Percentiles rank a stretch among this genome's conserved stretches.
Evolutionary conservation across 371 early-diverging fungal species (phyloP).

Genomic region (Sporodiniella umbellata): DNA sequence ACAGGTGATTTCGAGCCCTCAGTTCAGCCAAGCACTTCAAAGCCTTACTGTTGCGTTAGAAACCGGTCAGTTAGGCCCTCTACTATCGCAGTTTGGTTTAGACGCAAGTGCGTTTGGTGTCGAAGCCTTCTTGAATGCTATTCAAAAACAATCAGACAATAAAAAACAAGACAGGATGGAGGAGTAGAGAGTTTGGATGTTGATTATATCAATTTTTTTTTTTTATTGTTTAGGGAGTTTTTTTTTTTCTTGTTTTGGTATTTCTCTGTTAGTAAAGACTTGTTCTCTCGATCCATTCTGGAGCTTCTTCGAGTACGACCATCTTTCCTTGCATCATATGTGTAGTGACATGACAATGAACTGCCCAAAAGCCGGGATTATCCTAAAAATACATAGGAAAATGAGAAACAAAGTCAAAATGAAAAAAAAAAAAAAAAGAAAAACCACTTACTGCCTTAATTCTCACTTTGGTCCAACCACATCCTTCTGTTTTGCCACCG

Average conservation of each 20-base stretch:
- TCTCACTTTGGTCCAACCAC: constrained; percentile 41
- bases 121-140: constrained; percentile 60
- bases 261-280: constrained; percentile 9
- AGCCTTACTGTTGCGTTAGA: constrained; percentile 60
- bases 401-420: background rate
- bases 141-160: constrained; percentile 54
- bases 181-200: too few species aligned
- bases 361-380: constrained; percentile 50
- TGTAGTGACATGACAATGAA: constrained; percentile 49
- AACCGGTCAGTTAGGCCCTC: constrained; percentile 66
- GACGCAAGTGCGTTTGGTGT: constrained; percentile 64
- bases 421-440: background rate
- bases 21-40: constrained; percentile 66
- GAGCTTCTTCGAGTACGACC: constrained; percentile 37
- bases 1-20: constrained; percentile 60
- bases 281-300: constrained; percentile 25
- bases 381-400: constrained; percentile 13
- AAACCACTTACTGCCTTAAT: constrained; percentile 31
- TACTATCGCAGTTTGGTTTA: constrained; percentile 62
- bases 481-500: constrained; percentile 17
- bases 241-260: constrained; percentile 2
- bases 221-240: constrained; percentile 6
- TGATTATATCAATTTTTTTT: too few species aligned
- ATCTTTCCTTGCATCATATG: constrained; percentile 52
- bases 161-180: constrained; percentile 30